A percentile compares a stretch with the other conserved stretches of the same genome.
phyloP scores from a whole-genome alignment of 2,329 filamentous ascomycete species.

The Plectosphaerella plurivora region DNA sequence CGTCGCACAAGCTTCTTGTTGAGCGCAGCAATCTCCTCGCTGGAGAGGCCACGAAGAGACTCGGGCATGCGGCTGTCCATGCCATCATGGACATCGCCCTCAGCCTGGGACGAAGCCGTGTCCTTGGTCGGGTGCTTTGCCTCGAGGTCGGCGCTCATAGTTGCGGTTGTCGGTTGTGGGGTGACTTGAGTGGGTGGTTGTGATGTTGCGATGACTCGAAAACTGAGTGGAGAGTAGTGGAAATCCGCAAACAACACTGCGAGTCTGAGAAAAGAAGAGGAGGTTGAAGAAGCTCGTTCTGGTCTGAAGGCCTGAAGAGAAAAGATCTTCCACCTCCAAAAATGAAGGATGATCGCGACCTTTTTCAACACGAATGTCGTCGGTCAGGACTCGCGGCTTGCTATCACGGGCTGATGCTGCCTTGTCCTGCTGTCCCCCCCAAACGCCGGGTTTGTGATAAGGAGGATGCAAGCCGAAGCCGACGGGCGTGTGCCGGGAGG shows the following conservation, averaged over 20 bases:
- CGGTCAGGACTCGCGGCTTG: not conserved
- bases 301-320: not conserved
- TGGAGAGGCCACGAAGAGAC: constrained; percentile 10
- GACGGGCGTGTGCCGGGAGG: not conserved
- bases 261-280: not conserved
- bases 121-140: not conserved
- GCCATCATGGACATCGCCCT: not conserved
- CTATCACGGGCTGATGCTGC: too few relatives aligned
- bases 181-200: not conserved
- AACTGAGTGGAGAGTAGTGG: not conserved
- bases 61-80: constrained; percentile 8
- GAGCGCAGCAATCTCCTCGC: constrained; percentile 9
- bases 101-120: not conserved
- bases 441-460: not conserved
- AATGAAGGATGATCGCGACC: not conserved
- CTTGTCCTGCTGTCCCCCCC: too few relatives aligned
- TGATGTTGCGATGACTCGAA: not conserved
- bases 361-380: not conserved
- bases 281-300: not conserved
- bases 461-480: not conserved
- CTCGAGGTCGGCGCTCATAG: not conserved
- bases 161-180: not conserved
- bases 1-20: constrained; percentile 15
- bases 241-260: not conserved
- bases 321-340: not conserved